phyloP scores from a whole-genome alignment of 768 basidiomycete species.

The Tephrocybe sp. region DNA sequence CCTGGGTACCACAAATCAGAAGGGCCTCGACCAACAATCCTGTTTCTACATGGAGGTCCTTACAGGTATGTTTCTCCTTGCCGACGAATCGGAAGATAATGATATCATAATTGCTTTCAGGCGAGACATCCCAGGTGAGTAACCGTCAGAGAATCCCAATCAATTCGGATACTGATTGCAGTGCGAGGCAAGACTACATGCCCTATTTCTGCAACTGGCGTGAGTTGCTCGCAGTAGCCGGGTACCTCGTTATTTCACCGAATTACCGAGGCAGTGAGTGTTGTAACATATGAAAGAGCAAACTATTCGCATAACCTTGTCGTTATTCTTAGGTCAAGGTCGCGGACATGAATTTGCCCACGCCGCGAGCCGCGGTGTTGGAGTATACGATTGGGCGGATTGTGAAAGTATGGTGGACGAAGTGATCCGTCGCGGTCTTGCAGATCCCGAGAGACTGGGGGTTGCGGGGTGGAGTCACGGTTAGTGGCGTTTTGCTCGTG shows the following conservation, averaged over 20 bases:
- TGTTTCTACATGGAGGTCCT: constrained; percentile 35
- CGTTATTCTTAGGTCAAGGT: constrained; percentile 27
- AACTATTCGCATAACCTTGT: neutral
- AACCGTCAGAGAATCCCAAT: neutral
- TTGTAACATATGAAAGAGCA: neutral
- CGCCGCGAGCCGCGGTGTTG: constrained; percentile 29
- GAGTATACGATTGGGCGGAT: constrained; percentile 31
- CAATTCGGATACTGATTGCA: neutral
- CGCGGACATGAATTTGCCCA: constrained; percentile 32
- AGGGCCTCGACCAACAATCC: constrained; percentile 25
- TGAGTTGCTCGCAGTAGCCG: constrained; percentile 31
- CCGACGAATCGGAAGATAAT: constrained; percentile 1
- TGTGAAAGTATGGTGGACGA: constrained; percentile 38
- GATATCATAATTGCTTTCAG: constrained; percentile 8
- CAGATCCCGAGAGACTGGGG: constrained; percentile 29
- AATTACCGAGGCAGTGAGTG: constrained; percentile 36
- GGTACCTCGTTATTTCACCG: constrained; percentile 35
- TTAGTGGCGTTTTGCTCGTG: constrained; percentile 10
- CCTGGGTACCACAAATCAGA: constrained; percentile 21
- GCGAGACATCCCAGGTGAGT: constrained; percentile 28
- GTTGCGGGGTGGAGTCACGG: constrained; percentile 39
- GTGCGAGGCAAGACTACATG: constrained; percentile 31
- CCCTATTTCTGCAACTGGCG: constrained; percentile 39
- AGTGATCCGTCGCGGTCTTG: constrained; percentile 29
- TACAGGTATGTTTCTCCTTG: constrained; percentile 23